A percentile compares a stretch with the other conserved stretches of the same genome.
These are phyloP conservation scores for Blastomyces percursus DNA, from an alignment of 2,329 filamentous ascomycete genomes.

Conservation along the genomic window DNA sequence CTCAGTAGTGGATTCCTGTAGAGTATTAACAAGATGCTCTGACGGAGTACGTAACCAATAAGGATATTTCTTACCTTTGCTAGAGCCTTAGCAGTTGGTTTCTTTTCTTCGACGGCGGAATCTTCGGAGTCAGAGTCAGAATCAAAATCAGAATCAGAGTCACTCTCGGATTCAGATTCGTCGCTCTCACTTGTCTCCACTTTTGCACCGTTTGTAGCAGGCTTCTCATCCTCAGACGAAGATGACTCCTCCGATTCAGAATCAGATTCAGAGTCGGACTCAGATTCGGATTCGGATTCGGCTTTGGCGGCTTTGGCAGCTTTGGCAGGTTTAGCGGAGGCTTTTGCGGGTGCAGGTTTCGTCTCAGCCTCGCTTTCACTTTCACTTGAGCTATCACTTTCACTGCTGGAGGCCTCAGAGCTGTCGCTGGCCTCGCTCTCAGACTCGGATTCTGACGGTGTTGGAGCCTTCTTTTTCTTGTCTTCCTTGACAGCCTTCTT, in stretches of 20 bases:
- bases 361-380: conserved; percentile 25
- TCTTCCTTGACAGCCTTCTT: conserved; percentile 23
- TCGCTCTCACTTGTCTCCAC: conserved; percentile 14
- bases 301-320: conserved; percentile 25
- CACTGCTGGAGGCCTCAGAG: conserved; percentile 21
- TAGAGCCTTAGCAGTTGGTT: conserved; percentile 13
- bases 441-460: conserved; percentile 27
- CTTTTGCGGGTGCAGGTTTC: conserved; percentile 16
- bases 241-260: conserved; percentile 20
- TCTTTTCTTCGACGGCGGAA: conserved; percentile 13
- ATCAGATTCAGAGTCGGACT: conserved; percentile 26
- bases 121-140: conserved; percentile 17
- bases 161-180: conserved; percentile 18
- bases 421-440: conserved; percentile 29
- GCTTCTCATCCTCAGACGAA: conserved; percentile 20
- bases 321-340: conserved; percentile 24
- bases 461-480: conserved; percentile 33
- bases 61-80: conserved; percentile 12
- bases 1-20: conserved; percentile 10
- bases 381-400: conserved; percentile 24
- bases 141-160: conserved; percentile 18
- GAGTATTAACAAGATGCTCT: background rate
- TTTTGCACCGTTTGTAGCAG: conserved; percentile 16
- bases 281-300: conserved; percentile 21
- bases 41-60: conserved; percentile 13